Evolutionary conservation across 441 rosid genomes (phyloP).

Genomic region (Populus hybrid): DNA sequence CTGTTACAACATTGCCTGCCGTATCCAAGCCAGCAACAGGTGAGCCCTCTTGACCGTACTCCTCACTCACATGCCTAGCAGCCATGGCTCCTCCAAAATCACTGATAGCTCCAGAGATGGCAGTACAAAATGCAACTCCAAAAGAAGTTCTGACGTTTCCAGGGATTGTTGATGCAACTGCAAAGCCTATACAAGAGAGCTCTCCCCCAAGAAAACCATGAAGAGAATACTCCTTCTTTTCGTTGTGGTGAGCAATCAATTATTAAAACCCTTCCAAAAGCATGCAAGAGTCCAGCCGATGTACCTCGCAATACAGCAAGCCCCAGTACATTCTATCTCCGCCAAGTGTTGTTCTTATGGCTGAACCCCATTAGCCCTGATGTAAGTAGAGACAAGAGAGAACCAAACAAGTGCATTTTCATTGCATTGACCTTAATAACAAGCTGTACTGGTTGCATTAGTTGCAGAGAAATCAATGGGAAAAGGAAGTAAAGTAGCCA

Average conservation of each 20-base stretch:
- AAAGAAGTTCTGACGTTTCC: constrained; percentile 34
- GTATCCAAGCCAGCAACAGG: neutral
- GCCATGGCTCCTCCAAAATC: constrained; percentile 46
- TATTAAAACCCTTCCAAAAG: constrained; percentile 44
- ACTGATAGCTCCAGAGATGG: constrained; percentile 33
- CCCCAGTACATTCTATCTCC: constrained; percentile 25
- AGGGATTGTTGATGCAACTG: constrained; percentile 40
- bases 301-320: constrained; percentile 52
- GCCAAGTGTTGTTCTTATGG: constrained; percentile 37
- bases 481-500: constrained; percentile 49
- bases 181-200: constrained; percentile 43
- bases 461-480: constrained; percentile 41
- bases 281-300: constrained; percentile 41
- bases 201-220: constrained; percentile 46
- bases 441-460: constrained; percentile 42
- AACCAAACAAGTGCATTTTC: constrained; percentile 54
- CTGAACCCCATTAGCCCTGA: constrained; percentile 40
- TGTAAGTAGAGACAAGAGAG: constrained; percentile 37
- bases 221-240: constrained; percentile 48
- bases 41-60: neutral
- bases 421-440: constrained; percentile 30
- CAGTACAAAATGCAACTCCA: constrained; percentile 31
- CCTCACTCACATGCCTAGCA: constrained; percentile 36
- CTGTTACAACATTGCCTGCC: neutral
- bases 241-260: constrained; percentile 50